Conservation (phyloP, 805 yeast genomes). For the Lachancea mirantina region DNA sequence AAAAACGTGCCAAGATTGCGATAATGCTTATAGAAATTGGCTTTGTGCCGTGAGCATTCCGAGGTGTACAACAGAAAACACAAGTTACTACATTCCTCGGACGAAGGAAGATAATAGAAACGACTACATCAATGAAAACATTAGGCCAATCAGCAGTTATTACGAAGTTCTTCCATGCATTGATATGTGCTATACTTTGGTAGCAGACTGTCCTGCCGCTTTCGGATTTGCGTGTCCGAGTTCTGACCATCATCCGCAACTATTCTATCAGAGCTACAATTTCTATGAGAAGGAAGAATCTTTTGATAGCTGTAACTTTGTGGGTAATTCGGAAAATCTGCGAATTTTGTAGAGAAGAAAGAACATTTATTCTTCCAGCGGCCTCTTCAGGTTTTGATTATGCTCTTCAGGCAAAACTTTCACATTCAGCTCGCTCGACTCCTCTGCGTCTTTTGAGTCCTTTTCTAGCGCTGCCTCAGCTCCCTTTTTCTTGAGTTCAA, state of each 20-base stretch:
- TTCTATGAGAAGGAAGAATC: constrained; percentile 12
- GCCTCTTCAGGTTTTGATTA: constrained; percentile 7
- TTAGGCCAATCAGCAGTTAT: constrained; percentile 52
- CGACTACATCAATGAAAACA: constrained; percentile 44
- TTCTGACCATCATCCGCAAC: constrained; percentile 8
- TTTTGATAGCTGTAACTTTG: constrained; percentile 36
- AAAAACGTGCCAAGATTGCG: constrained; percentile 66
- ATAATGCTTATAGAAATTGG: constrained; percentile 71
- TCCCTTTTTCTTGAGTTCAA: constrained; percentile 8
- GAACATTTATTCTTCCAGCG: neutral
- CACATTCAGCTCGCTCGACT: neutral
- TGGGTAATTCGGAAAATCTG: constrained; percentile 28
- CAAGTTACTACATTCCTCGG: constrained; percentile 41
- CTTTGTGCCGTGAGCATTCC: constrained; percentile 85
- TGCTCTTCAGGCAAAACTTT: constrained; percentile 2
- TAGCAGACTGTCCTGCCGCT: constrained; percentile 73
- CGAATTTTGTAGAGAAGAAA: constrained; percentile 1
- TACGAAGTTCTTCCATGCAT: constrained; percentile 84
- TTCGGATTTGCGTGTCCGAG: constrained; percentile 73
- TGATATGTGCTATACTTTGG: constrained; percentile 70
- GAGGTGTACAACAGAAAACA: constrained; percentile 56
- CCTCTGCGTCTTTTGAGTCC: neutral
- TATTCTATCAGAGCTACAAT: constrained; percentile 29
- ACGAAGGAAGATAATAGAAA: constrained; percentile 51
- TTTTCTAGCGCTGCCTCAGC: constrained; percentile 4